Evolutionary conservation across 1,284 basidiomycete species (phyloP), one percentile per base, ranked within the genome.

Genomic region (Porodaedalea pini): DNA sequence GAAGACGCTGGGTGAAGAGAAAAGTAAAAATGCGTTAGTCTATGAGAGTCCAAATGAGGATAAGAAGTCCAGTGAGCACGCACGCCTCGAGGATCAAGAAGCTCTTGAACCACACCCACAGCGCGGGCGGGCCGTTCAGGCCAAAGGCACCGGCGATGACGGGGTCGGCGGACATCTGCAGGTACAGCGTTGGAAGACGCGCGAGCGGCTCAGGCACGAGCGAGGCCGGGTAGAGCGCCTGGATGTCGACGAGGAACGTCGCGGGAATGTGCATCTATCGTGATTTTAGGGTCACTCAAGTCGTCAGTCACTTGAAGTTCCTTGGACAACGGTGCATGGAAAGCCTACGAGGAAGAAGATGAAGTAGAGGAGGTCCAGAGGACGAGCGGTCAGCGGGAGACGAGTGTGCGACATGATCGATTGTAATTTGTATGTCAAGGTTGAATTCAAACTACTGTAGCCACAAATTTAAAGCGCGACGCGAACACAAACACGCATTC

Each of bases 201-300:
- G 70, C 69, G 37, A 87, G 63, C 55, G 75, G 59, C 1, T 61
- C 44, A 0, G 88, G 88, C 6, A 85, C 67, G 11, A 78, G 59
- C 15, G 69, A 61, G 0, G 71, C 55, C 2, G 87, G 86, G 62
- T 85, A 86, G n/a, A 91, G 54, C 2, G 78, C 71, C 68, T 90
- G 88, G n/a, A 85, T 67, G 66, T 91, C 88, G 31, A 90, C 67
- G 23, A 87, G 65, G 2, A 90, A 64, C 1, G 86, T 81, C 2
- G 82, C 80, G 0, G 81, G 78, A 15, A 89, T 72, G 64, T 90
- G 88, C 1, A 81, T 71, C 83, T 87, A 29, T 11, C 5, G 36
- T 23, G 40, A 32, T 15, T 25, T 40, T 13, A 36, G 17, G 5
- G 32, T 21, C n/a, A 32, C n/a, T n/a, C n/a, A n/a, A n/a, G n/a